Percentiles rank a stretch among this genome's conserved stretches.
These are phyloP conservation scores for Rostrohypoxylon terebratum DNA, from an alignment of 495 filamentous ascomycete species.

Conservation along the genomic window DNA sequence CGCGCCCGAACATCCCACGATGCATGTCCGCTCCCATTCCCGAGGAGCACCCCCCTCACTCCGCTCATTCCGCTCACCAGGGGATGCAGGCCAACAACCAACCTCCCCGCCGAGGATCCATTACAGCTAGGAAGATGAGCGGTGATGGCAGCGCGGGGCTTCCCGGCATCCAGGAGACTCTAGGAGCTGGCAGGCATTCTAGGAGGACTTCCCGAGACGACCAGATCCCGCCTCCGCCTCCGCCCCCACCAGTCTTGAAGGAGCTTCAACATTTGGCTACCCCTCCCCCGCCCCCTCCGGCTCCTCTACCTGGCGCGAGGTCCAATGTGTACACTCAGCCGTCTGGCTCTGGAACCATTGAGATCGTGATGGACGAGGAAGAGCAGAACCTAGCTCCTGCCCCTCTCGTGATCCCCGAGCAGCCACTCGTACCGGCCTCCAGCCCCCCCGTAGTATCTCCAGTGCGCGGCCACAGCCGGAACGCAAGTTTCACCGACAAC, in stretches of 20 bases:
- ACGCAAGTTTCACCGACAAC: slow-evolving; percentile 75
- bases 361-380: slow-evolving; percentile 79
- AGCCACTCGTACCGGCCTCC: slow-evolving; percentile 29
- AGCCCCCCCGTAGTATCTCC: slow-evolving; percentile 19
- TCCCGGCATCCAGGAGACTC: slow-evolving; percentile 71
- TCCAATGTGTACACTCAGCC: slow-evolving; percentile 54
- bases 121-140: slow-evolving; percentile 54
- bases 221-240: slow-evolving; percentile 63
- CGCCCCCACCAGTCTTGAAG: slow-evolving; percentile 72
- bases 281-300: slow-evolving; percentile 75
- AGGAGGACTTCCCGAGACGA: slow-evolving; percentile 55
- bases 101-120: slow-evolving; percentile 45
- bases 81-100: slow-evolving; percentile 61
- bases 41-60: slow-evolving; percentile 62
- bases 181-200: slow-evolving; percentile 60
- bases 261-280: slow-evolving; percentile 86
- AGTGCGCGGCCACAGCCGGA: slow-evolving; percentile 69
- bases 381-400: slow-evolving; percentile 50
- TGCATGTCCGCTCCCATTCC: slow-evolving; percentile 81
- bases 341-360: slow-evolving; percentile 73
- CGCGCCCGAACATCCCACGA: slow-evolving; percentile 65
- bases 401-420: slow-evolving; percentile 22
- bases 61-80: slow-evolving; percentile 63
- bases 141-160: slow-evolving; percentile 48
- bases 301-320: slow-evolving; percentile 58